Conservation (phyloP, 306 rosid species). For the Astragalus membranaceus region DNA sequence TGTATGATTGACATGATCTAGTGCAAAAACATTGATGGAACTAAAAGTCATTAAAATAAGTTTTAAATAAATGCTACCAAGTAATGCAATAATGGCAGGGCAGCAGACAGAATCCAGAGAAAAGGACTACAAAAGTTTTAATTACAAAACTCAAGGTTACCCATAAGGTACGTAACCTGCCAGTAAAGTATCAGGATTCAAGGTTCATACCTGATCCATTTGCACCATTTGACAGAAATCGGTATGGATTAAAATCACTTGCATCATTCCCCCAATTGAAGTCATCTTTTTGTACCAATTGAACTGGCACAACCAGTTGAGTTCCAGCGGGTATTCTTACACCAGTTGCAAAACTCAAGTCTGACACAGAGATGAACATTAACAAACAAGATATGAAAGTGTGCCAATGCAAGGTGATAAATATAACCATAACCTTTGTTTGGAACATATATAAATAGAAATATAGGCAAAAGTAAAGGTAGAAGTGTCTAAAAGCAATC, state of each 20-base stretch:
- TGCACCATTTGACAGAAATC: conserved; percentile 45
- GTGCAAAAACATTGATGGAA: not conserved
- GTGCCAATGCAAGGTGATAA: not conserved
- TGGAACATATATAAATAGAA: not conserved
- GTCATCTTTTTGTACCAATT: conserved; percentile 62
- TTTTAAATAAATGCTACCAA: not conserved
- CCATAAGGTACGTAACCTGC: conserved; percentile 23
- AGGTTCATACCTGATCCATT: conserved; percentile 31
- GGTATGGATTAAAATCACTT: conserved; percentile 59
- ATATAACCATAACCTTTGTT: not conserved
- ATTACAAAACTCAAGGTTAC: not conserved
- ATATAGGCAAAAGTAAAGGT: not conserved
- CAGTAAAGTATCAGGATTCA: conserved; percentile 14
- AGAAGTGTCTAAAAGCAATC: not conserved
- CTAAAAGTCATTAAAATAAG: no score
- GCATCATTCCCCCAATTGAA: conserved; percentile 72
- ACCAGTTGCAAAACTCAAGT: conserved; percentile 53
- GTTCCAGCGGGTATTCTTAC: conserved; percentile 68
- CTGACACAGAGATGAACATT: conserved; percentile 28
- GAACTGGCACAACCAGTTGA: conserved; percentile 58
- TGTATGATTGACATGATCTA: not conserved
- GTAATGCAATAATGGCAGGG: not conserved
- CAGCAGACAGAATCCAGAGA: not conserved
- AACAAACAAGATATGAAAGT: conserved; percentile 9
- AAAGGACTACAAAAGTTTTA: not conserved